A percentile compares a stretch with the other conserved stretches of the same genome.
These are phyloP conservation scores for Hymenoscyphus fructigenus DNA, from an alignment of 2,329 filamentous ascomycete genomes.

Conservation along the genomic window DNA sequence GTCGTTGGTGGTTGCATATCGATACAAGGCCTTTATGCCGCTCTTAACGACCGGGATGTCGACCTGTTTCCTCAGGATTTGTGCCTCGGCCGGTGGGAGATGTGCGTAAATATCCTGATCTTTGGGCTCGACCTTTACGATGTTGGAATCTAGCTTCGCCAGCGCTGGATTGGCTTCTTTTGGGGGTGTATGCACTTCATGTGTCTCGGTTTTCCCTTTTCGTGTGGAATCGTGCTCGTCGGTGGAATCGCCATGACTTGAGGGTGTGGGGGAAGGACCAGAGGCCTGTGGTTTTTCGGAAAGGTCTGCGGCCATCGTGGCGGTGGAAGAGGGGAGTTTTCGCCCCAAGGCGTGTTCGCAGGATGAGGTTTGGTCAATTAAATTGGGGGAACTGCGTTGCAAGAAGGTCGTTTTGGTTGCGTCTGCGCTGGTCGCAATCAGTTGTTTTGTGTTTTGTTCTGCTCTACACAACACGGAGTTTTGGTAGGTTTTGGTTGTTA, in stretches of 20 bases:
- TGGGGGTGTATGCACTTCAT: slow-evolving; percentile 30
- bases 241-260: slow-evolving; percentile 28
- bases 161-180: slow-evolving; percentile 52
- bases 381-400: background rate
- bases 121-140: slow-evolving; percentile 35
- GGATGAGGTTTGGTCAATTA: background rate
- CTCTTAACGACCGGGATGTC: slow-evolving; percentile 62
- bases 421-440: background rate
- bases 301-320: slow-evolving; percentile 33
- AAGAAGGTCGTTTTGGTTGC: background rate
- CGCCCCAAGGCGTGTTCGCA: background rate
- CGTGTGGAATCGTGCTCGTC: slow-evolving; percentile 23
- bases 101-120: slow-evolving; percentile 56
- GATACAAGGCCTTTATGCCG: slow-evolving; percentile 58
- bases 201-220: slow-evolving; percentile 34
- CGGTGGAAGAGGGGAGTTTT: background rate
- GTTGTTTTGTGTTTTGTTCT: too few species aligned
- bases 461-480: background rate
- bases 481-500: background rate
- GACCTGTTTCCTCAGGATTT: slow-evolving; percentile 68
- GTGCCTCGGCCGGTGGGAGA: slow-evolving; percentile 63
- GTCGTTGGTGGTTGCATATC: slow-evolving; percentile 55
- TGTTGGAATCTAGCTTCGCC: slow-evolving; percentile 34
- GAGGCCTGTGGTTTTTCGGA: slow-evolving; percentile 27
- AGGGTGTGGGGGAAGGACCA: slow-evolving; percentile 17